Evolutionary conservation across 768 basidiomycete species (phyloP).

Genomic region (Ramaria sp.): DNA sequence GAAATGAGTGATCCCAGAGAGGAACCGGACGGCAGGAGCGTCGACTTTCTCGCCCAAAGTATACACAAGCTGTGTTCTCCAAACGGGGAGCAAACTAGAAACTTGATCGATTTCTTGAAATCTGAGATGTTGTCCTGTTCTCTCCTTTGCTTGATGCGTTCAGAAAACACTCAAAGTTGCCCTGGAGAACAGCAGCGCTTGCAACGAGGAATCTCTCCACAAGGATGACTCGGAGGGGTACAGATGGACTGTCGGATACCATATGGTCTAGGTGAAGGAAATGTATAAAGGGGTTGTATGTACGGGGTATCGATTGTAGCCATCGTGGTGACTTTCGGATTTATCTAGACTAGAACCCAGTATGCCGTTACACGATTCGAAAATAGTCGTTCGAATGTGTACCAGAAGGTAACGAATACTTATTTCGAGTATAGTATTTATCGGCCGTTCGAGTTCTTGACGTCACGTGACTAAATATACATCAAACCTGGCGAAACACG

Average conservation of each 20-base stretch:
- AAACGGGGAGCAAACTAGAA: constrained; percentile 35
- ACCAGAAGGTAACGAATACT: too few species aligned
- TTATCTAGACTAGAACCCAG: too few species aligned
- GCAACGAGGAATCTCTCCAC: constrained; percentile 39
- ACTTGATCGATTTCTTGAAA: background rate
- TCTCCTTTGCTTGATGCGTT: constrained; percentile 11
- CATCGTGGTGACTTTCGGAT: too few species aligned
- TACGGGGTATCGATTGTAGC: too few species aligned
- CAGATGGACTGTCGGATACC: constrained; percentile 8
- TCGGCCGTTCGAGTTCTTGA: too few species aligned
- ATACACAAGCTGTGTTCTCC: constrained; percentile 40
- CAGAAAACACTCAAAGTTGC: constrained; percentile 26
- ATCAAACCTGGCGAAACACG: too few species aligned
- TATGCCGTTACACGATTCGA: too few species aligned
- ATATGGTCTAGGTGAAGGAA: constrained; percentile 11
- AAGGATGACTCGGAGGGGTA: constrained; percentile 34
- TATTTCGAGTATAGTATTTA: too few species aligned
- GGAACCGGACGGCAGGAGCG: constrained; percentile 28
- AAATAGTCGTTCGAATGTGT: too few species aligned
- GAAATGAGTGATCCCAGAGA: constrained; percentile 30
- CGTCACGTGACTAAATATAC: too few species aligned
- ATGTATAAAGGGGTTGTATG: background rate
- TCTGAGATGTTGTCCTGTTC: constrained; percentile 11
- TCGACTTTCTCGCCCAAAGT: constrained; percentile 31
- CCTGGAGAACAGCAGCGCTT: constrained; percentile 29